phyloP scores from a whole-genome alignment of 2,329 filamentous ascomycete species.

The Colletotrichum sp. region DNA sequence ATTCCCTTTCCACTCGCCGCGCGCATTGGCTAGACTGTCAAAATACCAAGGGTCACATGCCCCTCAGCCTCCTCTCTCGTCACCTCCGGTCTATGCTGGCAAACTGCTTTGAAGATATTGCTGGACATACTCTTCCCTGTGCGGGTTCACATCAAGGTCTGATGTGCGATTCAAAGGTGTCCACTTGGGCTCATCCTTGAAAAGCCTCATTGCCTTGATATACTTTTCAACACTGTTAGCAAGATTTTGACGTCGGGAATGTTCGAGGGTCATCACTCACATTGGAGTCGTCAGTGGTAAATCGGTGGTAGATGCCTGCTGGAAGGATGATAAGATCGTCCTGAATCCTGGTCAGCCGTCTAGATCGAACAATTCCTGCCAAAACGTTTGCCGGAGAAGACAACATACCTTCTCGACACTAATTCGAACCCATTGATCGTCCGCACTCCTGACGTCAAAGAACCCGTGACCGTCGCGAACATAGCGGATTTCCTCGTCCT shows the following conservation, averaged over 20 bases:
- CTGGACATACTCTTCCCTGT: conserved; percentile 78
- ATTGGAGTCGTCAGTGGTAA: conserved; percentile 91
- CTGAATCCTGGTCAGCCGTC: conserved; percentile 26
- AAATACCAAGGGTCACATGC: neutral
- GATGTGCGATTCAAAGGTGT: conserved; percentile 83
- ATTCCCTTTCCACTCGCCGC: neutral
- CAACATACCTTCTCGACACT: conserved; percentile 71
- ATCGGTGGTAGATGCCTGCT: conserved; percentile 95
- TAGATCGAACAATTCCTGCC: neutral
- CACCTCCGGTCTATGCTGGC: neutral
- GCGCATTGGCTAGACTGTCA: neutral
- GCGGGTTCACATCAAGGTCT: conserved; percentile 80
- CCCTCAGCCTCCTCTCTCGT: neutral
- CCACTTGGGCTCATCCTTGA: conserved; percentile 99
- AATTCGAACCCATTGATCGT: conserved; percentile 90
- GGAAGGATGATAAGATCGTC: conserved; percentile 92
- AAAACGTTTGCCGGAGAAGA: neutral
- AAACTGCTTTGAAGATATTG: conserved; percentile 36
- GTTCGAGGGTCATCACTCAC: conserved; percentile 61
- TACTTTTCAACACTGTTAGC: conserved; percentile 62
- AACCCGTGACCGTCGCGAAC: conserved; percentile 88
- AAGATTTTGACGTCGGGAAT: neutral
- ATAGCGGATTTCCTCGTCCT: conserved; percentile 98
- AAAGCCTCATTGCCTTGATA: conserved; percentile 93
- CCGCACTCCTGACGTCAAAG: conserved; percentile 87